Evolutionary conservation across 805 yeast genomes (phyloP), one percentile per base, ranked within the genome.

Genomic region (Saccharomycopsis babjevae): DNA sequence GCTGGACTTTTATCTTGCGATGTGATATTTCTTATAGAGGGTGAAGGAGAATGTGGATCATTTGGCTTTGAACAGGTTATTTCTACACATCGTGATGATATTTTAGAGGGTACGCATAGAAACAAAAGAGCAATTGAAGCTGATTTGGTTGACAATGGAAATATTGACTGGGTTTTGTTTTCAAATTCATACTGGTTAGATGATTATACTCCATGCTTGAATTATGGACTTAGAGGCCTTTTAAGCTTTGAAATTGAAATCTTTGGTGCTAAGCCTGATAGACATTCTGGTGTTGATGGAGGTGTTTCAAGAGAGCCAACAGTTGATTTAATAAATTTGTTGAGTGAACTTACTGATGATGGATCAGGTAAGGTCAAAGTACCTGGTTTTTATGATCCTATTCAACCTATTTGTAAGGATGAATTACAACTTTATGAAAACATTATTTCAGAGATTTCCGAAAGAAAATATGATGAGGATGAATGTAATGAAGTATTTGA

Each of bases 211-310:
- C 99, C 99, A 1, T 93, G 97, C 71, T 76, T 94, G 67, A 93
- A 93, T 69, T 94, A 93, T 73, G 99, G 99, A 0, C 76, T 94
- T 61, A 79, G 99, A 69, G 99, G 99, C 57, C 93, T 92, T 1
- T 78, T 94, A 28, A 88, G 91, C 72, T 86, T 89, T 1, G 77
- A 84, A n/a, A 80, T 94, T 1, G 83, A 82, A 40, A 78, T 94
- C 11, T 75, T 77, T 61, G 83, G 91, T 58, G 92, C 85, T 65
- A 79, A 79, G 62, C 96, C 96, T 1, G 97, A 94, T 71, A 76
- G 96, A 62, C 99, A 94, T 70, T 89, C 97, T 0, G 99, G 99
- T 64, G 94, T 94, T 10, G 96, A 91, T 73, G 99, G 99, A 58
- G 98, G 98, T 62, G 85, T 87, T 8, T 81, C 83, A 63, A 79